Evolutionary conservation across 345 rosid genomes (phyloP).

Genomic region (Eucalyptus regnans): DNA sequence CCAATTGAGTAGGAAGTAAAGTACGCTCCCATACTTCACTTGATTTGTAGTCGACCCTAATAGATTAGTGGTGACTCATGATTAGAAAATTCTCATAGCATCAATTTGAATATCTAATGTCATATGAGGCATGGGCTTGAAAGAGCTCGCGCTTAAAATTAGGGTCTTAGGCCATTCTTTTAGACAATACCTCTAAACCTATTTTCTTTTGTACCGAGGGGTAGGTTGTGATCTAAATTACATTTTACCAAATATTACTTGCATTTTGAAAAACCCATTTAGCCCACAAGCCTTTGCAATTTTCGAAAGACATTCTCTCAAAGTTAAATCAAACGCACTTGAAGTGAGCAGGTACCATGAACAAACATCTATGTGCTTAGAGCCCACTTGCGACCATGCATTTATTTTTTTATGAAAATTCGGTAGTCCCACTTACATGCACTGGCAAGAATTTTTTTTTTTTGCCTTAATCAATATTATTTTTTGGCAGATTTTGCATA

Average conservation of each 20-base stretch:
- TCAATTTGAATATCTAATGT: no score
- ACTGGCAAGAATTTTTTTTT: background rate
- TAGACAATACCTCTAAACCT: accelerated
- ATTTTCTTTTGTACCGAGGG: no score
- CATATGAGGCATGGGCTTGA: no score
- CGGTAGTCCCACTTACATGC: background rate
- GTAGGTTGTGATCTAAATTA: no score
- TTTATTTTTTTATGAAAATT: background rate
- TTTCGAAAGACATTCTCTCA: background rate
- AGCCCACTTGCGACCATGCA: background rate
- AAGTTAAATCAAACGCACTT: no score
- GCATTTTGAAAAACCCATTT: background rate
- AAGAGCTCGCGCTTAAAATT: no score
- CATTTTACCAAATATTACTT: background rate
- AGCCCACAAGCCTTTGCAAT: background rate
- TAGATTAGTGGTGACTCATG: no score
- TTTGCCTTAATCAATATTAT: background rate
- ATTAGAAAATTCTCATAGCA: no score
- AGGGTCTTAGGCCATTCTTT: no score
- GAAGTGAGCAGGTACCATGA: background rate
- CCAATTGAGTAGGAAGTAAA: no score
- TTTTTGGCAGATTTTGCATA: background rate
- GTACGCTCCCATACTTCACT: no score
- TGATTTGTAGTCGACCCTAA: no score
- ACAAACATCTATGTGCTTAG: background rate